Conservation (phyloP, 352 stramenopile genomes). For the Globisporangium paddicum region DNA sequence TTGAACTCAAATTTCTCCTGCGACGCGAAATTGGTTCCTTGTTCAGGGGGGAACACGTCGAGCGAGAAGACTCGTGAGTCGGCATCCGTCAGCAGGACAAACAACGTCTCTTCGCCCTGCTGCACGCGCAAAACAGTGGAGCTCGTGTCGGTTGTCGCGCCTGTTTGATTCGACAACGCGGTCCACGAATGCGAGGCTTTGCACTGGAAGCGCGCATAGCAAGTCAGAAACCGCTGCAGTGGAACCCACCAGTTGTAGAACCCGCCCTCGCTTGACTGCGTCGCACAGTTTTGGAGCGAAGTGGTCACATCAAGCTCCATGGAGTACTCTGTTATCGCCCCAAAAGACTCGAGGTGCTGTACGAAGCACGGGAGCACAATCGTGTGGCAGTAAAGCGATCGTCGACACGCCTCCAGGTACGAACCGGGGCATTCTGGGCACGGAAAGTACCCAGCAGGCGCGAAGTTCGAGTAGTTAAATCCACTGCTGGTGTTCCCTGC, state of each 20-base stretch:
- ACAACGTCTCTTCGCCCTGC: background rate
- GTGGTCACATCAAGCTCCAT: background rate
- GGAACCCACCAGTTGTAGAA: slow-evolving; percentile 26
- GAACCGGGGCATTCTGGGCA: background rate
- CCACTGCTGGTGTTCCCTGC: background rate
- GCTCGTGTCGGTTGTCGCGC: background rate
- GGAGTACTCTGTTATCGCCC: background rate
- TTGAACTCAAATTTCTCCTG: background rate
- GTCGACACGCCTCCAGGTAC: background rate
- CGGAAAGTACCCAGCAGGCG: background rate
- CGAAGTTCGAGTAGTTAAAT: background rate
- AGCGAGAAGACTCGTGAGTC: background rate
- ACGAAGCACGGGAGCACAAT: slow-evolving; percentile 15
- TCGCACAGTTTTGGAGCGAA: background rate
- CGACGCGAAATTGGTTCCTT: background rate
- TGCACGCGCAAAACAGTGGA: background rate
- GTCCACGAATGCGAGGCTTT: background rate
- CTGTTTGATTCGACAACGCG: background rate
- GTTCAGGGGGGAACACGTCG: background rate
- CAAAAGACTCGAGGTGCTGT: background rate
- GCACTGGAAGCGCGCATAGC: slow-evolving; percentile 19
- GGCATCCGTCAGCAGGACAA: background rate
- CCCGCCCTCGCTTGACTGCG: background rate
- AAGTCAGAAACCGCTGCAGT: slow-evolving; percentile 22
- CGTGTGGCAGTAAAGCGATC: slow-evolving; percentile 2